phyloP scores from a whole-genome alignment of 257 asterid genomes.

The Anisodus tanguticus region DNA sequence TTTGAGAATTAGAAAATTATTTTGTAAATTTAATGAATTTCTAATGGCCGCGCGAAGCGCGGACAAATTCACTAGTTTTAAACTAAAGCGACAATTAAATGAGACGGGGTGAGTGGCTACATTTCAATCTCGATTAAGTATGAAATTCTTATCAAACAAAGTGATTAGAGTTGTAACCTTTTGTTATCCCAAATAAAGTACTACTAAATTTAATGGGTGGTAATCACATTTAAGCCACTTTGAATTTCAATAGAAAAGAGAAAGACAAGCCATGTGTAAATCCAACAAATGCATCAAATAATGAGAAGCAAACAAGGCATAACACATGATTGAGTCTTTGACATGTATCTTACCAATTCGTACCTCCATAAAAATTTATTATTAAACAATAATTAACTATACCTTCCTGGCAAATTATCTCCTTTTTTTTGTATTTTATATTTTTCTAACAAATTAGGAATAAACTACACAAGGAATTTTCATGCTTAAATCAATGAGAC shows the following conservation, averaged over 20 bases:
- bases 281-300: conserved; percentile 31
- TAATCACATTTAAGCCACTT: not conserved
- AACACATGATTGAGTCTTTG: conserved; percentile 37
- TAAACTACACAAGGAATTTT: not conserved
- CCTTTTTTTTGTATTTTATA: not conserved
- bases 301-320: conserved; percentile 33
- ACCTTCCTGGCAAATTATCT: conserved; percentile 36
- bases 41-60: no score
- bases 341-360: conserved; percentile 10
- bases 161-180: no score
- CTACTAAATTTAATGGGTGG: not conserved
- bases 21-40: no score
- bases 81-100: no score
- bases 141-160: no score
- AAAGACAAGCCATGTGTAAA: conserved; percentile 44
- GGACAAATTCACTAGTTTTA: no score
- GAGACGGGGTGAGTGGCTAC: no score
- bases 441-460: not conserved
- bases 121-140: no score
- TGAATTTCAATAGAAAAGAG: conserved; percentile 19
- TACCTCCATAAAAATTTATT: not conserved
- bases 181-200: not conserved
- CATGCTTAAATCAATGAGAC: not conserved
- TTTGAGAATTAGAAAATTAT: no score
- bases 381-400: no score